Base-by-base conservation (phyloP, 2,329 filamentous ascomycete genomes). In the Curvularia eragrostidis region DNA sequence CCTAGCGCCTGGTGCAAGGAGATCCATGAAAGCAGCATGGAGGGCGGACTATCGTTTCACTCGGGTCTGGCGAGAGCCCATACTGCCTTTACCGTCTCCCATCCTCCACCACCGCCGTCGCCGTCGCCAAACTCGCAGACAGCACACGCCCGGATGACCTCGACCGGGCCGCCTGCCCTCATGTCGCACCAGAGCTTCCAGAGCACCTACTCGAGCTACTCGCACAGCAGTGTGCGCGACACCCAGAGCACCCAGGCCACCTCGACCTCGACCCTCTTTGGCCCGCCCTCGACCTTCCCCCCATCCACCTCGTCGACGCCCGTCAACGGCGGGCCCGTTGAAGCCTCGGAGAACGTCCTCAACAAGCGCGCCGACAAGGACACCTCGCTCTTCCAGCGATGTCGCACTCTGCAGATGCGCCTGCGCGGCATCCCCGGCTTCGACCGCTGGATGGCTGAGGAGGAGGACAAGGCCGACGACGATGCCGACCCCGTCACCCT, bases 341-440 rank as follows among this genome's bases (percentile, higher is more conserved):
- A 91, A 70, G 90, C 93, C 59, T 92, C 90, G 58, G 86, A 91
- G 76, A 97, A 97, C 78, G 96, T 99, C 76, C 97, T 99, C 83
- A 99, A 99, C 80, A 91, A 94, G 78, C 91, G 91, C 75, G 95
- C 93, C 75, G 93, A 97, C 76, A 93, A 95, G 65, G 91, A 91
- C 54, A 86, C 89, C 58, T 97, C 93, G 10, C 86, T 99, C 23
- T 99, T 97, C 78, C 94, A 98, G 78, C 97, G 96, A 77, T 98
- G 95, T 76, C 85, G 96, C 66, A 88, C 89, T 52, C 83, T 98
- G 60, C 91, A 91, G 75, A 88, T 89, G 79, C 88, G 95, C 62
- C 82, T 99, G 60, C 84, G 88, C 54, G 89, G 90, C 65, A 93
- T 98, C 8, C 93, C 93, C 3, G 90, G 87, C 57, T 97, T 98